Conservation (phyloP, 495 filamentous ascomycete species). For the Hypoxylon trugodes region DNA sequence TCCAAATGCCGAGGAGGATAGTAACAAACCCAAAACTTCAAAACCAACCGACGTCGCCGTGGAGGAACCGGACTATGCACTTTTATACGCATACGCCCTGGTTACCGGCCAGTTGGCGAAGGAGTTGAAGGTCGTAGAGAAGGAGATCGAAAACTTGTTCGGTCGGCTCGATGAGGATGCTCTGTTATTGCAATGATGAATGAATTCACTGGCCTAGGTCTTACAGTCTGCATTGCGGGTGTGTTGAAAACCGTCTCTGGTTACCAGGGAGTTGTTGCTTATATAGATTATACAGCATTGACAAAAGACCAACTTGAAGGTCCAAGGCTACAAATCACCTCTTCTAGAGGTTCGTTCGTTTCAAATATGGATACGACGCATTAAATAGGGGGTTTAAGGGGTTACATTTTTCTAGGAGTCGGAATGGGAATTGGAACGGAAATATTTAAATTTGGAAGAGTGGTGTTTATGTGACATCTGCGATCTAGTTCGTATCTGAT, state of each 20-base stretch:
- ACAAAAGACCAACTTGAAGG: not conserved
- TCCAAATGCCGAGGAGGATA: constrained; percentile 16
- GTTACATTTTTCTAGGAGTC: not conserved
- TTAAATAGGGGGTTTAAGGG: not conserved
- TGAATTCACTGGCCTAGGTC: not conserved
- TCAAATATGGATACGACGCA: not conserved
- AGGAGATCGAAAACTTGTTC: constrained; percentile 75
- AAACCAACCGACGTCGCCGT: constrained; percentile 42
- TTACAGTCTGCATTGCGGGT: not conserved
- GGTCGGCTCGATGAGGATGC: constrained; percentile 79
- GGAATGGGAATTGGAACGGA: not conserved
- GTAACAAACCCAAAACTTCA: constrained; percentile 4
- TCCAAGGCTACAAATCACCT: not conserved
- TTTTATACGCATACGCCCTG: constrained; percentile 66
- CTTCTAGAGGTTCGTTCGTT: not conserved
- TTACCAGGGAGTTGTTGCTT: not conserved
- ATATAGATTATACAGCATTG: constrained; percentile 14
- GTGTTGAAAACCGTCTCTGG: not conserved
- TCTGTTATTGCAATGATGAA: constrained; percentile 67
- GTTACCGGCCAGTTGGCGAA: constrained; percentile 73
- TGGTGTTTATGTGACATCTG: not conserved
- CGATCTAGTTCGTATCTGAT: not conserved
- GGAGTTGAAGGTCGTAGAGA: constrained; percentile 74
- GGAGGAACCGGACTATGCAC: constrained; percentile 61
- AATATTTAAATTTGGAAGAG: not conserved